A percentile compares a stretch with the other conserved stretches of the same genome.
Evolutionary conservation across 2,329 filamentous ascomycete genomes (phyloP).

Genomic region (Calcarisporium arbuscula): DNA sequence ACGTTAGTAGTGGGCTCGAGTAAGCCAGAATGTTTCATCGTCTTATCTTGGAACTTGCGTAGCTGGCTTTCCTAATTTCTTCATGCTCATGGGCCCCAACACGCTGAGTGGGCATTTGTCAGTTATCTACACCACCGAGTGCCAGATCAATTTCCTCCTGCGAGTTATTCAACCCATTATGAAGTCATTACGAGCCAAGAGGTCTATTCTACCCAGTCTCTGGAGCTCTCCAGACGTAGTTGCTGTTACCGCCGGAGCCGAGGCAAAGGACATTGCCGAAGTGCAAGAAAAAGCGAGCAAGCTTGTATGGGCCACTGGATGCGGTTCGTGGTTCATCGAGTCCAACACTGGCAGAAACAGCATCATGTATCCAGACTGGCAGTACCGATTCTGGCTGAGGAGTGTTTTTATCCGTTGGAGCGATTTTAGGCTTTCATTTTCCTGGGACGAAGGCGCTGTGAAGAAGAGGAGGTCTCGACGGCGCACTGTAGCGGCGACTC

Average conservation of each 20-base stretch:
- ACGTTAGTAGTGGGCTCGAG: slow-evolving; percentile 13
- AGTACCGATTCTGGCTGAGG: slow-evolving; percentile 40
- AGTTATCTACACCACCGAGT: slow-evolving; percentile 44
- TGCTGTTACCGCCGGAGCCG: slow-evolving; percentile 22
- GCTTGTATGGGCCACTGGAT: slow-evolving; percentile 43
- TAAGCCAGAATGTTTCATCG: slow-evolving; percentile 17
- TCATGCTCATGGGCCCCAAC: slow-evolving; percentile 24
- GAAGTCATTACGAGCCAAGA: slow-evolving; percentile 12
- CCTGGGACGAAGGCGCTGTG: no score
- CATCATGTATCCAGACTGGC: slow-evolving; percentile 46
- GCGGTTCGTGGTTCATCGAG: slow-evolving; percentile 46
- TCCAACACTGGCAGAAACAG: slow-evolving; percentile 39
- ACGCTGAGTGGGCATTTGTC: slow-evolving; percentile 40
- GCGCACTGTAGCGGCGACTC: no score
- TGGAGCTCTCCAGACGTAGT: slow-evolving; percentile 17
- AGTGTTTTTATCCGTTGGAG: slow-evolving; percentile 35
- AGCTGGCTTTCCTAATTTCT: slow-evolving; percentile 39
- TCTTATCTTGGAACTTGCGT: slow-evolving; percentile 45
- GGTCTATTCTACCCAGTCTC: slow-evolving; percentile 4
- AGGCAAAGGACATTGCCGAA: slow-evolving; percentile 19
- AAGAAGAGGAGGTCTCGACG: no score
- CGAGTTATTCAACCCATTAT: slow-evolving; percentile 30
- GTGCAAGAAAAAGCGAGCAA: slow-evolving; percentile 34
- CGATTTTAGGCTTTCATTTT: no score
- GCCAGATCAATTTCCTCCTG: slow-evolving; percentile 41